A percentile compares a stretch with the other conserved stretches of the same genome.
Conservation (phyloP, 441 rosid genomes). For the Manihot esculenta region DNA sequence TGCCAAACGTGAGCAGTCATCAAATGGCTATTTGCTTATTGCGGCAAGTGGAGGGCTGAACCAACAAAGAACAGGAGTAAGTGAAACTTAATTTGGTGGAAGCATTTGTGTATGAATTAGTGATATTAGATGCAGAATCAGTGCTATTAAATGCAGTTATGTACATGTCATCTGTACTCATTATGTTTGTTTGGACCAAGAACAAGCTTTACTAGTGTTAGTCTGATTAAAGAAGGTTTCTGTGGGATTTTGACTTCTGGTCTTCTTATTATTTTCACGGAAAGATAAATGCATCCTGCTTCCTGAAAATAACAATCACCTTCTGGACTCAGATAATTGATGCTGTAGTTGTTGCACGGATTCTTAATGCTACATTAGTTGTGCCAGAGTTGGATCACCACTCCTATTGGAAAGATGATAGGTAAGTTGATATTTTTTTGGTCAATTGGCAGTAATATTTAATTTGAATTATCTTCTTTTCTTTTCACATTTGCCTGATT, state of each 20-base stretch:
- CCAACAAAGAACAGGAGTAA: conserved; percentile 99
- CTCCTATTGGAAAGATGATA: conserved; percentile 94
- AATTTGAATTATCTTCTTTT: conserved; percentile 4
- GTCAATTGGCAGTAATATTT: background rate
- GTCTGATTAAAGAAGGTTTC: conserved; percentile 4
- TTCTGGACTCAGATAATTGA: conserved; percentile 72
- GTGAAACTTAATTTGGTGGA: conserved; percentile 32
- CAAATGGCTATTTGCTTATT: conserved; percentile 94
- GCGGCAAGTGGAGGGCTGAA: conserved; percentile 97
- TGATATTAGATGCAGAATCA: conserved; percentile 10
- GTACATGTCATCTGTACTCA: background rate
- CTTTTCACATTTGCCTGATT: background rate
- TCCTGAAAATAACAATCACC: background rate
- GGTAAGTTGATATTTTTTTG: conserved; percentile 44
- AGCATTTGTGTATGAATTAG: conserved; percentile 11
- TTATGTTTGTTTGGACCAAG: conserved; percentile 11
- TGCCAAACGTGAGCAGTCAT: conserved; percentile 53
- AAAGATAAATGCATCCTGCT: background rate
- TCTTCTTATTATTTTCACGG: background rate
- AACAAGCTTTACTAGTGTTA: conserved; percentile 9
- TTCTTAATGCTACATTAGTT: conserved; percentile 94
- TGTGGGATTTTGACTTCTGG: conserved; percentile 6
- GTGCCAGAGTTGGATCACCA: conserved; percentile 96
- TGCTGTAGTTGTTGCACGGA: conserved; percentile 93
- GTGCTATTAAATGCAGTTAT: too few relatives aligned